Percentiles rank a stretch among this genome's conserved stretches.
These are phyloP conservation scores for Daedaleopsis nitida DNA, from an alignment of 768 basidiomycete species.

Conservation along the genomic window DNA sequence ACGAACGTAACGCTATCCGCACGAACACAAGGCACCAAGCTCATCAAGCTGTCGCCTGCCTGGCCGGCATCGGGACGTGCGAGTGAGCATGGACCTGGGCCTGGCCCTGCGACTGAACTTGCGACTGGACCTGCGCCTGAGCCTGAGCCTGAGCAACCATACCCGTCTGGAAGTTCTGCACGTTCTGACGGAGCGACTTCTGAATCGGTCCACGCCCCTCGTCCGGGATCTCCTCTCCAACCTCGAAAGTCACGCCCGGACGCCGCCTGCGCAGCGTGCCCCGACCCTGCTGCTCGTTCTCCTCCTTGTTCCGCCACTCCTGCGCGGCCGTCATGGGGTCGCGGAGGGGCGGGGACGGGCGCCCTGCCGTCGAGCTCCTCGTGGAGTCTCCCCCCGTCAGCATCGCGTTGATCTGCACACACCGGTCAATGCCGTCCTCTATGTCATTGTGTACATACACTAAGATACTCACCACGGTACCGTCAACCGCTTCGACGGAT, in stretches of 20 bases:
- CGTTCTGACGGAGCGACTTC: slow-evolving; percentile 14
- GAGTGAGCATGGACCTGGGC: too few relatives aligned
- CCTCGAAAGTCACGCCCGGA: slow-evolving; percentile 38
- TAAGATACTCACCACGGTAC: slow-evolving; percentile 65
- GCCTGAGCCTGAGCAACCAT: neutral
- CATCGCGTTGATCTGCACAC: slow-evolving; percentile 62
- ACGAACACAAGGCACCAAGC: neutral
- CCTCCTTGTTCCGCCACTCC: slow-evolving; percentile 72
- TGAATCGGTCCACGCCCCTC: slow-evolving; percentile 10
- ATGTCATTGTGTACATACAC: neutral
- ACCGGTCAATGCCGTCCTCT: slow-evolving; percentile 1
- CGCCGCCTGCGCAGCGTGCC: slow-evolving; percentile 30
- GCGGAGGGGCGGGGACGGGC: slow-evolving; percentile 59
- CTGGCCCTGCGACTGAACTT: too few relatives aligned
- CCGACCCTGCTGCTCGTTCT: slow-evolving; percentile 47
- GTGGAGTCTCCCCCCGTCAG: slow-evolving; percentile 74
- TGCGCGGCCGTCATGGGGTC: slow-evolving; percentile 66
- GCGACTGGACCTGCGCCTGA: too few relatives aligned
- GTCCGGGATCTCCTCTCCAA: slow-evolving; percentile 30
- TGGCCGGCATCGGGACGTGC: neutral
- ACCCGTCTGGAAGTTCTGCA: neutral
- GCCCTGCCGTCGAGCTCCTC: slow-evolving; percentile 56
- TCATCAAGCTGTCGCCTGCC: slow-evolving; percentile 10
- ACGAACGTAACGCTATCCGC: neutral
- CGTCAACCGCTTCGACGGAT: slow-evolving; percentile 78